phyloP scores from a whole-genome alignment of 1,284 basidiomycete genomes.

The Peniophora sp. region DNA sequence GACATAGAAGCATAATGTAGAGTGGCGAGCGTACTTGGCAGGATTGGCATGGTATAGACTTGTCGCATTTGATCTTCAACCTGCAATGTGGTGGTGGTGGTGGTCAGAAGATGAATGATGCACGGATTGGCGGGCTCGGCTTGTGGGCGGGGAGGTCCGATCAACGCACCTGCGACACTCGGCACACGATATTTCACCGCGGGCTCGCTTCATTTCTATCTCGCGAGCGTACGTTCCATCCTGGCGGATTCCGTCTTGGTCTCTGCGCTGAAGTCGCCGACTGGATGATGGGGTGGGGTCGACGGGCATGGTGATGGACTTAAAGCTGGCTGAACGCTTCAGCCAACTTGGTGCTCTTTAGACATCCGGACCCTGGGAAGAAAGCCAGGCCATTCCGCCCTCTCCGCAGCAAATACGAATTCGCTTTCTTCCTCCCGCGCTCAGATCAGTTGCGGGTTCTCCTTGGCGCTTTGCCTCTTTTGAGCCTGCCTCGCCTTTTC shows the following conservation, averaged over 20 bases:
- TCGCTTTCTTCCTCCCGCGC: too few species aligned
- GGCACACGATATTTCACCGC: constrained; percentile 51
- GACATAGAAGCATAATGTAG: background rate
- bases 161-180: constrained; percentile 55
- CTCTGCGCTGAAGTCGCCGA: constrained; percentile 16
- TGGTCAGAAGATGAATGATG: constrained; percentile 4
- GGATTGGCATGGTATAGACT: constrained; percentile 64
- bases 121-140: background rate
- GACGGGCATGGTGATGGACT: constrained; percentile 22
- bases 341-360: background rate
- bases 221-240: constrained; percentile 24
- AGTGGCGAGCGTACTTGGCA: constrained; percentile 39
- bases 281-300: constrained; percentile 18
- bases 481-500: too few species aligned
- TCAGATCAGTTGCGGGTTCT: too few species aligned
- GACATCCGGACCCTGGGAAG: background rate
- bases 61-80: constrained; percentile 71
- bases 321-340: background rate
- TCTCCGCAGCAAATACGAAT: too few species aligned
- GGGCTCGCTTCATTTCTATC: constrained; percentile 18
- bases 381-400: too few species aligned
- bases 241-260: constrained; percentile 19
- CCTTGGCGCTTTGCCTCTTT: too few species aligned
- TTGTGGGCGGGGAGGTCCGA: constrained; percentile 1
- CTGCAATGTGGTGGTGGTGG: constrained; percentile 22